phyloP scores from a whole-genome alignment of 495 filamentous ascomycete species.

The Annulohypoxylon bovei region DNA sequence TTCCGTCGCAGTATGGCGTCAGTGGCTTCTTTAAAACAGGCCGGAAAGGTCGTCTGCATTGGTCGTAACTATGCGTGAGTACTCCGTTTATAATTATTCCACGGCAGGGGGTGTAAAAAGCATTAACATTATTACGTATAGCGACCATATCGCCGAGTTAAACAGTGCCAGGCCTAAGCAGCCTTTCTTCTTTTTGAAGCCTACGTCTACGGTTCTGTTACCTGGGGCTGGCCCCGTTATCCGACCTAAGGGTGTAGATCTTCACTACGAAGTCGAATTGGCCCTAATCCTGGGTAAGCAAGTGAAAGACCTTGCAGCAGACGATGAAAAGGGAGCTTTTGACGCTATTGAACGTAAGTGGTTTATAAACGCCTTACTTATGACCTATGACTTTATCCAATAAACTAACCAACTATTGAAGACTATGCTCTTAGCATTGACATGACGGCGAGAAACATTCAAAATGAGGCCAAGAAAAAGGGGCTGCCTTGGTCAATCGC shows the following conservation, averaged over 20 bases:
- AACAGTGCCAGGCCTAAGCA: constrained; percentile 85
- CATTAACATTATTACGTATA: constrained; percentile 51
- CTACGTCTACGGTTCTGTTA: constrained; percentile 79
- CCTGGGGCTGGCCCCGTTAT: constrained; percentile 84
- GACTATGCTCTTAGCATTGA: constrained; percentile 89
- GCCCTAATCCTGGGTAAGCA: constrained; percentile 84
- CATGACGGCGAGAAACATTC: constrained; percentile 92
- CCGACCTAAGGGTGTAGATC: constrained; percentile 78
- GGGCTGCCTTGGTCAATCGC: constrained; percentile 95
- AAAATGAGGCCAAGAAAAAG: constrained; percentile 96
- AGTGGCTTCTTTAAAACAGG: constrained; percentile 72
- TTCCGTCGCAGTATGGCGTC: constrained; percentile 59
- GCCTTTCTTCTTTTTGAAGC: constrained; percentile 99
- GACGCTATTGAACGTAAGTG: constrained; percentile 67
- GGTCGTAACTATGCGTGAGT: constrained; percentile 96
- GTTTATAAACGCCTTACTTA: neutral
- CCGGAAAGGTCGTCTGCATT: constrained; percentile 93
- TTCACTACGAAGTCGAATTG: constrained; percentile 97
- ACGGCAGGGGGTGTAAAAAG: constrained; percentile 13
- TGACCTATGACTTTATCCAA: neutral
- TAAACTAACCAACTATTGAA: constrained; percentile 45
- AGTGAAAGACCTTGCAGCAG: constrained; percentile 74
- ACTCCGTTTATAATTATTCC: constrained; percentile 2
- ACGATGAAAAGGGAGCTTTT: constrained; percentile 69
- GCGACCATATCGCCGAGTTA: constrained; percentile 94